Base-by-base conservation (phyloP, 306 rosid species). In the Casuarina equisetifolia region DNA sequence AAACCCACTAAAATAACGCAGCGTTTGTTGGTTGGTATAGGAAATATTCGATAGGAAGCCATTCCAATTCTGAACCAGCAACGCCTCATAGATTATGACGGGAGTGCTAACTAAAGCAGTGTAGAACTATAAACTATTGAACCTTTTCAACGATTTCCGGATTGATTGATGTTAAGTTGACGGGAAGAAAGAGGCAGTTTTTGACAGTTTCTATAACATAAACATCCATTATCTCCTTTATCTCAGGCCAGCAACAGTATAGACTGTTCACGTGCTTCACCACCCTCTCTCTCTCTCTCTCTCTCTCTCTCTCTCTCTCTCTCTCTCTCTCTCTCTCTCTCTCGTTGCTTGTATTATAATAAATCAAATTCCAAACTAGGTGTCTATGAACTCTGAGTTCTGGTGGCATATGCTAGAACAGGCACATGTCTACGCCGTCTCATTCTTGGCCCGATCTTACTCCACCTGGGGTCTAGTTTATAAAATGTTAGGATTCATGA, bases 271-370 rank as follows among this genome's bases (percentile, higher is more conserved):
- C 43, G 32, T 59, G 68, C 43, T 25, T 61, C 32, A 25, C 32
- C 32, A 25, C 32, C 32, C 32, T 25, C 32, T 3, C 35, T 64
- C 70, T 63, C 25, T 15, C 69, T 63, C 69, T 63, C 62, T 19
- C 62, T 11, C 68, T 61, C n/a, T 57, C 11, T 15, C 69, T 63
- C 69, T 63, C 62, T 19, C 62, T 11, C 68, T 61, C n/a, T 57
- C 32, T 25, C 32, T 3, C 35, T 64, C 70, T 63, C 25, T 15
- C 69, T 63, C 69, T 63, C 62, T 19, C 62, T 11, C 68, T 61
- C n/a, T 57, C 11, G 11, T 36, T 3, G 32, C 32, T 25, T 25
- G 5, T 61, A 36, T 1, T 0, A 57, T 57, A 17, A 9, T 25
- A 10, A 59, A 25, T 12, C 4, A 59, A 36, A 11, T 10, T 32